Evolutionary conservation across 2,329 filamentous ascomycete genomes (phyloP), one percentile per base, ranked within the genome.

Genomic region (Penicillium sp.): DNA sequence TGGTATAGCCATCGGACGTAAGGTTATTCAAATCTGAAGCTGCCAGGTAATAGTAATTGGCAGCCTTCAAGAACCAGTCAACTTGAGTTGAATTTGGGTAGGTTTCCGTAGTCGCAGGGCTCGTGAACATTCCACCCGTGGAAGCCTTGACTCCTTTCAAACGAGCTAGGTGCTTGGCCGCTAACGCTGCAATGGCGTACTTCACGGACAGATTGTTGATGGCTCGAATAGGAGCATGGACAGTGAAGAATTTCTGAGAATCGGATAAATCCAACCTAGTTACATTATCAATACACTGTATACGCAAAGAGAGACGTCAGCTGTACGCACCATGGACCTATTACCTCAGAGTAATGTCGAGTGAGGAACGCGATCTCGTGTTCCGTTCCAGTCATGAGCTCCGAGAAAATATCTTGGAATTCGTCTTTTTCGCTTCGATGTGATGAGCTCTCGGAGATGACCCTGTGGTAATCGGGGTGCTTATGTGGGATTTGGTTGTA

Each of bases 31-130:
- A 73, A 2, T 83, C 76, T 3, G 82, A 82, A 17, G 84, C 81
- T 0, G 83, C 82, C 60, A 78, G 78, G 60, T 86, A 83, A 69
- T 86, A 86, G 66, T 86, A 86, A 53, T 84, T 82, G 0, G 83
- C 81, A 2, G 81, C 83, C 60, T 85, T 84, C 65, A 85, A 83
- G 56, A 79, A 81, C 84, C 84, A 86, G 63, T 86, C 82, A 6
- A 83, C 76, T 23, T 76, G 68, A 23, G 70, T 67, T 0, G 75
- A 69, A 50, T 81, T 79, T 17, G 81, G 79, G 61, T 81, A 82
- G 2, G 78, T 67, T 65, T 86, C 82, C 73, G 82, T 83, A 3
- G 76, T 76, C 13, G 82, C 78, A 54, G 81, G 80, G 15, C 66
- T 69, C 1, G 70, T 70, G 23, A 67, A 68, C 54, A 73, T 65